A percentile compares a stretch with the other conserved stretches of the same genome.
Evolutionary conservation across 306 rosid genomes (phyloP).

Genomic region (Betula pendula): DNA sequence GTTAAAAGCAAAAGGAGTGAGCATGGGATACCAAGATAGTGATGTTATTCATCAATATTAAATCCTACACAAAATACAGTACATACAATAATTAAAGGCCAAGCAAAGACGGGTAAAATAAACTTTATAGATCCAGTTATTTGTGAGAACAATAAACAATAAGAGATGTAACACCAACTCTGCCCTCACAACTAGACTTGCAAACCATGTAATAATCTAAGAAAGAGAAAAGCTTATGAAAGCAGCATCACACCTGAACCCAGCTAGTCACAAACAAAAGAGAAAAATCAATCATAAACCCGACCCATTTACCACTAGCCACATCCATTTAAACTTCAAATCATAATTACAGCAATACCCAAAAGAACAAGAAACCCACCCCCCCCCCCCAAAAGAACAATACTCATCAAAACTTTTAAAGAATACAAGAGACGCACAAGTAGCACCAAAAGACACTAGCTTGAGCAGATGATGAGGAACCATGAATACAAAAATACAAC

Average conservation of each 20-base stretch:
- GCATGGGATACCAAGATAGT: background rate
- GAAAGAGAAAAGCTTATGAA: constrained; percentile 18
- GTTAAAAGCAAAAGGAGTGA: background rate
- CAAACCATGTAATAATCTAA: constrained; percentile 14
- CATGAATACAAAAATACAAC: background rate
- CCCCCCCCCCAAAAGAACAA: no score
- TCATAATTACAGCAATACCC: background rate
- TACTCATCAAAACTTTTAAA: background rate
- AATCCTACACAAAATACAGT: background rate
- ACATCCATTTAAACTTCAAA: constrained; percentile 13
- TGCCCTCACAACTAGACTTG: constrained; percentile 5
- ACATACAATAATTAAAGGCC: background rate
- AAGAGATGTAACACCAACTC: background rate
- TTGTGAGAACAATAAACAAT: background rate
- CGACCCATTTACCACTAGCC: background rate
- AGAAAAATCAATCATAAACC: background rate
- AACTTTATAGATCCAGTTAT: background rate
- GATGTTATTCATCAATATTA: constrained; percentile 6
- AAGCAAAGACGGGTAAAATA: background rate
- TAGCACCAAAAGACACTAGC: background rate
- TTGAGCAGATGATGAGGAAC: constrained; percentile 5
- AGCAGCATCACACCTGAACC: constrained; percentile 1
- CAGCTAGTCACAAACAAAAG: background rate
- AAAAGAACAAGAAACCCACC: background rate
- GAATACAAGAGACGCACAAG: background rate